Base-by-base conservation (phyloP, 352 stramenopile genomes). In the Phytophthora podocarpi region DNA sequence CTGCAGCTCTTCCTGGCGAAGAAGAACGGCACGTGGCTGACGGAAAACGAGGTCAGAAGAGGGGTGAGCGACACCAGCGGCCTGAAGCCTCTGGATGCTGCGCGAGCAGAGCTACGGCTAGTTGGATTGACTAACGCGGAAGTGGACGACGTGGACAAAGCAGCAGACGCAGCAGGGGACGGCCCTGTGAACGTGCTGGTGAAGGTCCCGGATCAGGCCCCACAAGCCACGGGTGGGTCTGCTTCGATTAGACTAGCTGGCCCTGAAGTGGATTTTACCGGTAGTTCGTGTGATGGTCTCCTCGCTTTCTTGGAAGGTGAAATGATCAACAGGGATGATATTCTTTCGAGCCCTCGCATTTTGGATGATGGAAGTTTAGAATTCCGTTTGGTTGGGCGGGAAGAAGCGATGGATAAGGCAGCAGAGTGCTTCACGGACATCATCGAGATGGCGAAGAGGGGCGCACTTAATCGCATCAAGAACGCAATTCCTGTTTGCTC, bases 401-500 rank as follows among this genome's bases (percentile, higher is more conserved):
- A 64, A 26, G 5, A 47, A 6, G 42, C 59, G 2, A 59, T 64
- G 32, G 7, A 48, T 1, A 59, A 23, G 6, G 37, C 36, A 45
- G 23, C 35, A 1, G 7, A 52, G 0, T 63, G 59, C 23, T 67
- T 61, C 49, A 39, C 18, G 11, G 34, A 23, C 8, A 67, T 67
- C 16, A 35, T 61, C 10, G 18, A 40, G 5, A 18, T 18, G n/a
- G 8, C 7, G 18, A 7, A n/a, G 3, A n/a, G n/a, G 9, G 18
- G 5, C 4, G 34, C 13, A 21, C 21, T n/a, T 21, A 59, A 70
- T 65, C 65, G 53, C 46, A 59, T 31, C 13, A 2, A 45, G 6
- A 18, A 28, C n/a, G 27, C 43, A 31, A 69, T 76, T 8, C 61
- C 67, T 61, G 62, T 70, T 59, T 72, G n/a, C 42, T 64, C 55